phyloP scores from a whole-genome alignment of 371 early-diverging fungal genomes.

The Phascolomyces articulosus region DNA sequence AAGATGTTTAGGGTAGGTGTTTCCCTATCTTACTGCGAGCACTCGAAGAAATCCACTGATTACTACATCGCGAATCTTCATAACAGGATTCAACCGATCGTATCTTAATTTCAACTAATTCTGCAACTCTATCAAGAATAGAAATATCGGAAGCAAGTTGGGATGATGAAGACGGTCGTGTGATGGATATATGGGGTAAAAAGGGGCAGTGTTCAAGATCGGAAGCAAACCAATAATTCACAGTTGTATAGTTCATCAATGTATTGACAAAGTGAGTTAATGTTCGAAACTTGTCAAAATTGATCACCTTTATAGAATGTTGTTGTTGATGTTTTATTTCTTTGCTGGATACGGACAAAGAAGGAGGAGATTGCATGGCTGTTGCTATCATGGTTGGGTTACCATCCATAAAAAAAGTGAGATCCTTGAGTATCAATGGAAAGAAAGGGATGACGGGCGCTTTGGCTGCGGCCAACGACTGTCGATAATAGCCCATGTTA shows the following conservation, averaged over 20 bases:
- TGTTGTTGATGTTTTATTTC: not conserved
- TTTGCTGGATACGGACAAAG: no score
- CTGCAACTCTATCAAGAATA: constrained; percentile 19
- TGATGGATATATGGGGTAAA: constrained; percentile 13
- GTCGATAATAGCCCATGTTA: constrained; percentile 49
- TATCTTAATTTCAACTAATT: constrained; percentile 14
- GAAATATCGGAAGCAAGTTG: not conserved
- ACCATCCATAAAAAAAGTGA: constrained; percentile 47
- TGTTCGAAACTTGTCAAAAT: constrained; percentile 40
- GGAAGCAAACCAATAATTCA: constrained; percentile 37
- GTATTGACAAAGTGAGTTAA: constrained; percentile 24
- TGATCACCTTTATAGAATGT: constrained; percentile 17
- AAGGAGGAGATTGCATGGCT: no score
- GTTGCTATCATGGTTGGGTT: constrained; percentile 23
- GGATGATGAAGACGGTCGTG: not conserved
- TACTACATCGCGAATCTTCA: constrained; percentile 8
- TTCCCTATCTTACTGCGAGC: not conserved
- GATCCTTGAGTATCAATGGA: constrained; percentile 49
- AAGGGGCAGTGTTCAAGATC: constrained; percentile 31
- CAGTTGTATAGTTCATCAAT: constrained; percentile 18
- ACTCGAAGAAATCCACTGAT: not conserved
- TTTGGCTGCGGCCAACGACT: constrained; percentile 30
- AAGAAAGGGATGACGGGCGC: constrained; percentile 40
- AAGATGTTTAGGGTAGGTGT: not conserved
- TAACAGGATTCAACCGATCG: constrained; percentile 6